Base-by-base conservation (phyloP, 768 basidiomycete species). In the Phaffia tasmanica region DNA sequence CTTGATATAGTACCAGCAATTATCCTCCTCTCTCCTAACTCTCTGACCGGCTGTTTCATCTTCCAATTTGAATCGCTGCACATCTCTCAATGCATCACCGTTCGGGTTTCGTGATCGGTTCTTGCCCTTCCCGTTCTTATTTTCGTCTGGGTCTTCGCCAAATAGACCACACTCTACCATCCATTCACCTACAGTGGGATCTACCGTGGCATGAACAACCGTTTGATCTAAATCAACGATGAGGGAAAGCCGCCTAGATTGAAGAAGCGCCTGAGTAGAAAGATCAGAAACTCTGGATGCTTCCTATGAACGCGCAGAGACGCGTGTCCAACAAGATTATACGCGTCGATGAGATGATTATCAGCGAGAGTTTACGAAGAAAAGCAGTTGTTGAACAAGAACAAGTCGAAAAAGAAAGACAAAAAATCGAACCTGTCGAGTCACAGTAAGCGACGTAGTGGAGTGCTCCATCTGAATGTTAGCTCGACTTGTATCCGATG, bases 141-240 rank as follows among this genome's bases (percentile, higher is more conserved):
- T 72, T 71, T 46, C 70, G 60, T 35, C 72, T 72, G 60, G 16
- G 46, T n/a, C 65, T 57, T 6, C 46, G 59, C 42, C 42, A 19
- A 50, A 29, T 3, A 55, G 55, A n/a, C 54, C 84, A 25, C 88
- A 88, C 71, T 91, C 89, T 2, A 81, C 75, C 72, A 95, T 88
- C 95, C 95, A 98, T 75, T 97, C 94, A 42, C 91, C 93, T 1
- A 98, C 90, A 0, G 95, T 98, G 5, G 95, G 94, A 77, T 99
- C 95, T 29, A 97, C 93, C 0, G 94, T 97, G 9, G 95, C 94
- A 73, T 99, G 95, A 3, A 99, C 89, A 75, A 98, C 92, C 16
- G 95, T 99, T 76, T 99, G 95, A 78, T 99, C 95, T 46, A 99
- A 83, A 79, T 99, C 95, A 72, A 99, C 94, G 71, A 99, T 97